Base-by-base conservation (phyloP, 1,139 yeast genomes). In the Scheffersomyces titani region DNA sequence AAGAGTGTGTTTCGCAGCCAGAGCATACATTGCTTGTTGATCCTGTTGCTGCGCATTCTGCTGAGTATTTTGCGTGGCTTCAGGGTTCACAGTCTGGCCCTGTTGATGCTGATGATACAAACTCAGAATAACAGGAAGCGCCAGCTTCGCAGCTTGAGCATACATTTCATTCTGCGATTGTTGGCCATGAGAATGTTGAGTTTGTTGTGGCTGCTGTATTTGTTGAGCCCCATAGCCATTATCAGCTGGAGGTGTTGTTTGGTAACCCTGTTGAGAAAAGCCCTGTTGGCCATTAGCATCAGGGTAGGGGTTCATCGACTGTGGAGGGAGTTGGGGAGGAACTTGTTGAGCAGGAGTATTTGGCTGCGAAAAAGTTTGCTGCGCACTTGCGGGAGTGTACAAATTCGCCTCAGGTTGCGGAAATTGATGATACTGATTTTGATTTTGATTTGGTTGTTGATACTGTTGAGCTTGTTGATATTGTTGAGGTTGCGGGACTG, bases 241-340 rank as follows among this genome's bases (percentile, higher is more conserved):
- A 36, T 45, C 45, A 11, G 49, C 45, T 20, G 6, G 55, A 20
- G 48, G 57, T 30, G 47, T 19, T 18, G 51, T 57, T n/a, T 22
- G 57, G 13, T 51, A 59, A 5, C 52, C 47, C 36, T 54, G 61
- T 47, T 52, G 40, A 30, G 6, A 2, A 30, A 11, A 30, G 5
- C 40, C 40, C 13, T 30, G 40, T 30, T 30, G 40, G 3, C 16
- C 40, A 30, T 11, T 30, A 30, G 40, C 16, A 30, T 9, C 16
- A 11, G 40, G 16, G 40, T 30, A 30, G 9, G 13, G 13, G 11
- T 30, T 30, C 9, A 30, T 16, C 13, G 40, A 16, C 13, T 22
- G 24, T 6, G 16, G 40, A 30, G 40, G 40, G 40, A 30, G 16
- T 30, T 30, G 40, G 16, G 7, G 40, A 11, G 40, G 16, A 30